Percentiles rank a stretch among this genome's conserved stretches.
phyloP scores from a whole-genome alignment of 2,329 filamentous ascomycete species.

The Colletotrichum liriopes region DNA sequence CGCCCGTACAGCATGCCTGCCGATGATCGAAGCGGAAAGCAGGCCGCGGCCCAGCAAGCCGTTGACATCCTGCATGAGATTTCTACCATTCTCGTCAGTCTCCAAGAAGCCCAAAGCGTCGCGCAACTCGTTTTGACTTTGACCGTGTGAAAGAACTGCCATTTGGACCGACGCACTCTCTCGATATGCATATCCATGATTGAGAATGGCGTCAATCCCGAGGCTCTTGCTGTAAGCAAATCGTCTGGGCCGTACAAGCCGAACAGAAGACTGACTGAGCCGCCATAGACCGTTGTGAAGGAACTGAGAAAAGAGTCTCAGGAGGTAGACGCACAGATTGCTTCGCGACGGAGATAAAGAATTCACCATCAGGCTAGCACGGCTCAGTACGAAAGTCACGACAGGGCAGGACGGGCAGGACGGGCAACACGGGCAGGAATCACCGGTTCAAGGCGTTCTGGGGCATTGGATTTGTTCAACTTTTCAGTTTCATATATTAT shows the following conservation, averaged over 20 bases:
- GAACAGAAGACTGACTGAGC: background rate
- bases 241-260: background rate
- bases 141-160: constrained; percentile 79
- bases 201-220: constrained; percentile 96
- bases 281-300: constrained; percentile 69
- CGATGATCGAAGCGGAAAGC: constrained; percentile 74
- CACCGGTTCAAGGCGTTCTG: constrained; percentile 28
- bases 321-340: constrained; percentile 61
- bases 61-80: constrained; percentile 90
- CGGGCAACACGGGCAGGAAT: background rate
- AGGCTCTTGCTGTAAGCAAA: constrained; percentile 86
- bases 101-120: background rate
- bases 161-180: constrained; percentile 90
- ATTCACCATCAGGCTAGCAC: background rate
- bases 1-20: constrained; percentile 22
- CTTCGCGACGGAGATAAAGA: constrained; percentile 47
- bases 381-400: constrained; percentile 14
- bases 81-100: constrained; percentile 86
- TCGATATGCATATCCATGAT: constrained; percentile 97
- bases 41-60: constrained; percentile 84
- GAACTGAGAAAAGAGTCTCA: constrained; percentile 72
- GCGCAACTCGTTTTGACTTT: constrained; percentile 26
- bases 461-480: constrained; percentile 18
- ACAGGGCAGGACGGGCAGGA: constrained; percentile 13
- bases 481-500: constrained; percentile 29